These are phyloP conservation scores for Botrytis galanthina DNA, from an alignment of 2,329 filamentous ascomycete genomes.

Conservation along the genomic window DNA sequence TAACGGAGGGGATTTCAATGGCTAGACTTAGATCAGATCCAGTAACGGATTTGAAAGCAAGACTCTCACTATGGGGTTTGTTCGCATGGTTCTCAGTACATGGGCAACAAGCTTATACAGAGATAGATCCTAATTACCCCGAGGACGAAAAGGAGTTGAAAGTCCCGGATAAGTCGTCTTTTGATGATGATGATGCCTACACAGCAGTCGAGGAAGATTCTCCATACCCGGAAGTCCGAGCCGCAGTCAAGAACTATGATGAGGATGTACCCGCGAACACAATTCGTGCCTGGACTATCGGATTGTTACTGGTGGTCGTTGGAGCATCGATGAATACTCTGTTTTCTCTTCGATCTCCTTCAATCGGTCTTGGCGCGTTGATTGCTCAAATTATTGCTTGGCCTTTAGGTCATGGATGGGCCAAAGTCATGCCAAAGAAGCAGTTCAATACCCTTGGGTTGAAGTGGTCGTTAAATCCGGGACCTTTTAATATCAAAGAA, in stretches of 20 bases:
- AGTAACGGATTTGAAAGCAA: not conserved
- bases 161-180: not conserved
- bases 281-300: slow-evolving; percentile 63
- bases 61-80: slow-evolving; percentile 3
- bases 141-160: not conserved
- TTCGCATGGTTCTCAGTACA: not conserved
- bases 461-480: slow-evolving; percentile 60
- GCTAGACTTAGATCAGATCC: not conserved
- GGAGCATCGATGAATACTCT: slow-evolving; percentile 28
- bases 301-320: slow-evolving; percentile 36
- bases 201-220: slow-evolving; percentile 25
- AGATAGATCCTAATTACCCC: slow-evolving; percentile 1
- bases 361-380: slow-evolving; percentile 43
- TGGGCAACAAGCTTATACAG: not conserved
- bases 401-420: slow-evolving; percentile 56
- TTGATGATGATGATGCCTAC: not conserved
- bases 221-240: slow-evolving; percentile 41
- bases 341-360: slow-evolving; percentile 29
- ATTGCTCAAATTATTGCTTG: slow-evolving; percentile 30
- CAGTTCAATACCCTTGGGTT: slow-evolving; percentile 49
- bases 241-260: slow-evolving; percentile 63
- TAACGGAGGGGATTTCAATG: not conserved
- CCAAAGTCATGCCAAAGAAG: slow-evolving; percentile 36
- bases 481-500: slow-evolving; percentile 69
- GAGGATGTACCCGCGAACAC: slow-evolving; percentile 66